Base-by-base conservation (phyloP, 2,329 filamentous ascomycete species). In the Hypoxylon sp. region DNA sequence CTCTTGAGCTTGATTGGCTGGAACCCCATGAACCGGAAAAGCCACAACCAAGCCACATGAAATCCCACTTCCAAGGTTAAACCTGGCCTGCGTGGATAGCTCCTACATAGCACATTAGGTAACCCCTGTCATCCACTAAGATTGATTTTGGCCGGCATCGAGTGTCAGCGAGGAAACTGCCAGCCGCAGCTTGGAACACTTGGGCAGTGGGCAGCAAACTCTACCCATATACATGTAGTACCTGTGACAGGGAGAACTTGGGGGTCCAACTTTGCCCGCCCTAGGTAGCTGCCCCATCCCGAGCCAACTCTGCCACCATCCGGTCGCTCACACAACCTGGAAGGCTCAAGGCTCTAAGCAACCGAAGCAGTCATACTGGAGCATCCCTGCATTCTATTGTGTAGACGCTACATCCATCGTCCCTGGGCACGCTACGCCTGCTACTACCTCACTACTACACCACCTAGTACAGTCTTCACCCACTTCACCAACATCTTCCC, bases 401-500 rank as follows among this genome's bases (percentile, higher is more conserved):
- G 42, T 59, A 42, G 48, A 49, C 6, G 20, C 13, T 27, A 46
- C 49, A 14, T 42, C 25, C 25, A 27, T 27, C 25, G 25, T 27
- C 48, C 31, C 33, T 40, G 37, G 40, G 40, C 20, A 44, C 40
- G 40, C 56, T 17, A 61, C 49, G n/a, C 42, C 46, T 27, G 33
- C 57, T 55, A 44, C 61, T 40, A 27, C 49, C 35, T 13, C 40
- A 35, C 8, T 31, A 6, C 31, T 5, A 27, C 25, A 27, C 25
- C 5, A 3, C 25, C 25, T 27, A 40, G 13, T 48, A 59, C 54
- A 27, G 61, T 46, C 46, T 64, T 61, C 69, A 61, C 61, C 69
- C 63, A 69, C 69, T 58, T 69, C 66, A 66, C 59, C 61, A 70
- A 64, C 63, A 62, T 63, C 63, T 67, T 70, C 69, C 66, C 66